Conservation (phyloP, 192 early-diverging fungal species). For the Podila minutissima region DNA sequence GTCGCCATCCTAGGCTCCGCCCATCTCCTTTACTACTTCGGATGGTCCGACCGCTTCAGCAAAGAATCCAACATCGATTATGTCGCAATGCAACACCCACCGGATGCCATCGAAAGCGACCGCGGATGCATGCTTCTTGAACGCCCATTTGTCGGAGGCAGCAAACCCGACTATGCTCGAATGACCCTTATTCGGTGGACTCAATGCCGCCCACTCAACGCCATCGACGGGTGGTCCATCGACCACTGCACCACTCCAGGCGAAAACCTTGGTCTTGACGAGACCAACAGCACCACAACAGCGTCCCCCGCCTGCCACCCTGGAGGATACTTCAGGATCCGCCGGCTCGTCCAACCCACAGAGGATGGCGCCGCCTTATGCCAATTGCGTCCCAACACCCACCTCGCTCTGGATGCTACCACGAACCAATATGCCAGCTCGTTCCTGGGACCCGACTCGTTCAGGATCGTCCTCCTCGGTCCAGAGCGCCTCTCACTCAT, state of each 20-base stretch:
- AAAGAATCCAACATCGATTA: not conserved
- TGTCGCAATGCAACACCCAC: slow-evolving; percentile 1
- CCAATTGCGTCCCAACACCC: not conserved
- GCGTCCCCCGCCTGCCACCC: slow-evolving; percentile 22
- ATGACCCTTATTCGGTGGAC: slow-evolving; percentile 19
- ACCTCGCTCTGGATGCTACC: slow-evolving; percentile 4
- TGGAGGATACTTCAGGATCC: slow-evolving; percentile 41
- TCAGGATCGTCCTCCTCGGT: slow-evolving; percentile 30
- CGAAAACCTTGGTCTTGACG: slow-evolving; percentile 5
- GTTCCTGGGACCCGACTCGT: slow-evolving; percentile 29
- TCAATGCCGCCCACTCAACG: slow-evolving; percentile 16
- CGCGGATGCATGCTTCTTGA: slow-evolving; percentile 35
- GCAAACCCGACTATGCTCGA: slow-evolving; percentile 19
- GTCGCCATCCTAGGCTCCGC: slow-evolving; percentile 12
- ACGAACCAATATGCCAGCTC: slow-evolving; percentile 17
- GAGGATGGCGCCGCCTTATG: not conserved
- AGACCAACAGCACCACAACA: not conserved
- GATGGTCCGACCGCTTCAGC: slow-evolving; percentile 12
- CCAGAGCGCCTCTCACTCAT: slow-evolving; percentile 33
- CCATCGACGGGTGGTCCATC: slow-evolving; percentile 16
- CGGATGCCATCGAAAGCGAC: slow-evolving; percentile 22
- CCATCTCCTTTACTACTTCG: slow-evolving; percentile 17
- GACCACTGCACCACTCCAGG: slow-evolving; percentile 26
- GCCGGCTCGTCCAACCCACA: not conserved
- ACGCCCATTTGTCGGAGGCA: slow-evolving; percentile 10